phyloP scores from a whole-genome alignment of 2,329 filamentous ascomycete species.

The Calonectria leucothoes region DNA sequence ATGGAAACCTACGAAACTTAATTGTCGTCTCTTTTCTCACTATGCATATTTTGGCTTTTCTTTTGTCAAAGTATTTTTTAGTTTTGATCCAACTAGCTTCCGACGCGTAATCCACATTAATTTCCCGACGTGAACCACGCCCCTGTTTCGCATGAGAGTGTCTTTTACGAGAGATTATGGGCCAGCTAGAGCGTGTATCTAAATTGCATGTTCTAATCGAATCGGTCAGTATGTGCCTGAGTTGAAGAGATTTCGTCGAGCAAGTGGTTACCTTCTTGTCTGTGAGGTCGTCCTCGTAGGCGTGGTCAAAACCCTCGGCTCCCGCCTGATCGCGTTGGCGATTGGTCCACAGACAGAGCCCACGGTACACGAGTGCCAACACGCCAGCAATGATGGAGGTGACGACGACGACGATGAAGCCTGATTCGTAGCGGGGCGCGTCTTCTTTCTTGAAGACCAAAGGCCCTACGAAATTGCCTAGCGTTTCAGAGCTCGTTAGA shows the following conservation, averaged over 20 bases:
- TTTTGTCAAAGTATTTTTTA: background rate
- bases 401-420: constrained; percentile 53
- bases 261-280: constrained; percentile 50
- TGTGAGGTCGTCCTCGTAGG: constrained; percentile 64
- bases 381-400: constrained; percentile 43
- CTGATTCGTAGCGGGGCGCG: constrained; percentile 52
- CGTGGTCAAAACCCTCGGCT: constrained; percentile 62
- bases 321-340: constrained; percentile 54
- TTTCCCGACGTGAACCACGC: background rate
- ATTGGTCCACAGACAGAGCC: constrained; percentile 58
- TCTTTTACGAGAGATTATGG: background rate
- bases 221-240: background rate
- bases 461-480: constrained; percentile 57
- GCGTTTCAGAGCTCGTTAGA: background rate
- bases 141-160: background rate
- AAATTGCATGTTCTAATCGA: constrained; percentile 31
- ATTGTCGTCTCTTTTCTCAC: background rate
- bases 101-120: background rate
- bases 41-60: background rate
- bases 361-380: constrained; percentile 56
- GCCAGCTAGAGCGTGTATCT: constrained; percentile 25
- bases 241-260: background rate
- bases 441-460: constrained; percentile 54
- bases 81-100: background rate
- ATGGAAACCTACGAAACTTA: background rate